Base-by-base conservation (phyloP, 306 rosid genomes). In the Cicer cuneatum region DNA sequence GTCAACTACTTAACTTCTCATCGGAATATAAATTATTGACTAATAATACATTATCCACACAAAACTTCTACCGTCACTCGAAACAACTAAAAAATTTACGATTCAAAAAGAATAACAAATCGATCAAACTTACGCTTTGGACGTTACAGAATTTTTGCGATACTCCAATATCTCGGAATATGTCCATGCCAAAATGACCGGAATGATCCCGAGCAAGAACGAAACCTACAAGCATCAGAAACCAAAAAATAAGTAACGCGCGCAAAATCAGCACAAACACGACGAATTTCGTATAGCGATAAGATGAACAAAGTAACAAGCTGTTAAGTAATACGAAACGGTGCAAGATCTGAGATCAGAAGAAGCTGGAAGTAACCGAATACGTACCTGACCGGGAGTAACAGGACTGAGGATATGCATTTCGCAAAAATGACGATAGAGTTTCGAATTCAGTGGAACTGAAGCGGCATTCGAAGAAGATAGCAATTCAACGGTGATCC, bases 311-410 rank as follows among this genome's bases (percentile, higher is more conserved):
- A 18, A 42, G 59, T 71, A 60, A 62, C 38, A 7, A 62, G 11
- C 72, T 10, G 67, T 51, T n/a, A 56, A 43, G 54, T 13, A 29
- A 54, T n/a, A 42, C 13, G 70, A 71, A 61, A 46, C 61, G 12
- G 65, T 13, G 84, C 72, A 68, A 71, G 86, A 89, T 86, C 91
- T 74, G 69, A 42, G 56, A 70, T 46, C 38, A 18, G 48, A 13
- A 45, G 59, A 33, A 62, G 64, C 53, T 63, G 41, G 63, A 77
- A 45, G 53, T 54, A 9, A 18, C 39, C 38, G 71, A 68, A 33
- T 7, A 82, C 72, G 79, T 71, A 91, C 98, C 98, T 93, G 98
- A 43, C 90, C 96, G 76, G 89, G 91, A 80, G 97, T 88, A 8
- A 93, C 75, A 12, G 93, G 91, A 74, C 89, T 72, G 24, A 77